Base-by-base conservation (phyloP, 1,139 yeast genomes). In the Magnusiomyces paraingens region DNA sequence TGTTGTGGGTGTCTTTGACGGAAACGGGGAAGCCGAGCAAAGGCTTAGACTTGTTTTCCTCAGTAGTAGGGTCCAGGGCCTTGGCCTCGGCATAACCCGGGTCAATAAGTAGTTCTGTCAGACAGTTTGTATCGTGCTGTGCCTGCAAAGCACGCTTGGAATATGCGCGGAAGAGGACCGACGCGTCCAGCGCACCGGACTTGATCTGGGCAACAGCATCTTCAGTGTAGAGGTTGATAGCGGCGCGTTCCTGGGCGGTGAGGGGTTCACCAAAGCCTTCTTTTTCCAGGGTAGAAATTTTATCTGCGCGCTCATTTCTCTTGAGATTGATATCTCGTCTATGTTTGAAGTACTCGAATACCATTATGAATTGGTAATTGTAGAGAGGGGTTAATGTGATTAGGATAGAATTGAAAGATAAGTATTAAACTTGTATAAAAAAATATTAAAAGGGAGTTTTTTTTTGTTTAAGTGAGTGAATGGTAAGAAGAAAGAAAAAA, bases 1-100 rank as follows among this genome's bases (percentile, higher is more conserved):
- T 66, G 56, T 73, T 72, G 57, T 75, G 70, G 43, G 79, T 75
- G 58, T 77, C 81, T 61, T 80, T 80, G 53, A 84, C 63, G 2
- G 88, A 80, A 50, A 84, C 72, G 10, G 90, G 90, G 55, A 85
- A 70, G 2, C 91, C 93, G 52, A 85, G 88, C 38, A 84, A 68
- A 4, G 84, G 83, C 15, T 86, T 86, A 14, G 71, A 55, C 14
- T 39, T 17, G 32, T 36, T 26, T 20, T 47, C 22, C 5, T 29
- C 35, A n/a, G 47, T 32, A 21, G 32, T 18, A 2, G 41, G 49
- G 17, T 38, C 42, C 3, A 36, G 17, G 4, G n/a, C 17, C 38
- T 47, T 21, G 26, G 52, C 49, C 12, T 53, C 54, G 54, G 68
- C 61, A 57, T 69, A 71, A 3, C 73, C 72, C n/a, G 66, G 71